phyloP scores from a whole-genome alignment of 164 flowering plant genomes.

The Liquidambar formosana region DNA sequence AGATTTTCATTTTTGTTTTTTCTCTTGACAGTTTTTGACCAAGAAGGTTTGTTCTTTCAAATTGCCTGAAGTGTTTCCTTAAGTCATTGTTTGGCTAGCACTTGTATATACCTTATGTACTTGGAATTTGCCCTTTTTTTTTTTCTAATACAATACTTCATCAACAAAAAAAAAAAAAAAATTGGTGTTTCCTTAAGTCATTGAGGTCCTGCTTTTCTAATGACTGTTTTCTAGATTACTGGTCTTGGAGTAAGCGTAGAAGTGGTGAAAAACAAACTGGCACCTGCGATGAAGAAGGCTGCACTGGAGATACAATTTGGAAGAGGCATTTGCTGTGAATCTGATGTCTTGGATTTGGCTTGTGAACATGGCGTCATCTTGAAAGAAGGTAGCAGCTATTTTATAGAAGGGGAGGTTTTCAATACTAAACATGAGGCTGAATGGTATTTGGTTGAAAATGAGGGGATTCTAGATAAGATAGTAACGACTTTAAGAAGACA shows the following conservation, averaged over 20 bases:
- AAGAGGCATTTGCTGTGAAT: slow-evolving; percentile 56
- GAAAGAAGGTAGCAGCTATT: slow-evolving; percentile 46
- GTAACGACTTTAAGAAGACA: slow-evolving; percentile 40
- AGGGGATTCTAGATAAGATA: slow-evolving; percentile 38
- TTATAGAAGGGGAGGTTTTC: slow-evolving; percentile 54
- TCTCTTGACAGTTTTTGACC: not conserved
- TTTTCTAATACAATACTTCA: too few species aligned
- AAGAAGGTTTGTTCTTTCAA: too few species aligned
- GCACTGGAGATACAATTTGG: slow-evolving; percentile 69
- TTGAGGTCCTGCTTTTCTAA: not conserved
- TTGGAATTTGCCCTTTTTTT: too few species aligned
- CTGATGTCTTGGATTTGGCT: slow-evolving; percentile 76
- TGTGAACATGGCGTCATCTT: slow-evolving; percentile 63
- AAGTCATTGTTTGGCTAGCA: too few species aligned
- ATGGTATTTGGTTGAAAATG: slow-evolving; percentile 52
- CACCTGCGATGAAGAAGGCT: slow-evolving; percentile 64
- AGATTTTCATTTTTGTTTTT: not conserved
- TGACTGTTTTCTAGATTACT: slow-evolving; percentile 37
- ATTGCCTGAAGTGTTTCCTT: too few species aligned
- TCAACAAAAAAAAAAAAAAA: too few species aligned
- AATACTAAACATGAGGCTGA: slow-evolving; percentile 47
- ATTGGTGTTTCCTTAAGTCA: not conserved
- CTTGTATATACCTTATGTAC: too few species aligned
- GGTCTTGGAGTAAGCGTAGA: slow-evolving; percentile 66
- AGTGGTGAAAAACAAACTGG: slow-evolving; percentile 81